Evolutionary conservation across 345 rosid species (phyloP).

Genomic region (Anastatica hierochuntica): DNA sequence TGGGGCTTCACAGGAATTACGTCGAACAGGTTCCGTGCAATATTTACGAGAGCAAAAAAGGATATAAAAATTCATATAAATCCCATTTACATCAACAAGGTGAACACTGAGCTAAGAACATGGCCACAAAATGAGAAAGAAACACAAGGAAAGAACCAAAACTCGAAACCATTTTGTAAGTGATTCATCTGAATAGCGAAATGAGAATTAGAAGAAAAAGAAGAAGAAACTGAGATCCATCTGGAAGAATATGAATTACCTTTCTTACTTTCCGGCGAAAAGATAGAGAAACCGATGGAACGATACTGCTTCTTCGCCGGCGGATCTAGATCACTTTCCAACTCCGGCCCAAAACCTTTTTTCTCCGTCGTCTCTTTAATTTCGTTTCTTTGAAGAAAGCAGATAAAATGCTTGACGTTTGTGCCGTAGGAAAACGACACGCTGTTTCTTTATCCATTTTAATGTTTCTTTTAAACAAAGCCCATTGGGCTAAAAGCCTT

Average conservation of each 20-base stretch:
- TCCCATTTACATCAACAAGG: background rate
- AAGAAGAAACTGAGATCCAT: background rate
- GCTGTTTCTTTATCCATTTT: background rate
- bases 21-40: slow-evolving; percentile 22
- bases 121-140: background rate
- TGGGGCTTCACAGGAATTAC: slow-evolving; percentile 3
- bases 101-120: background rate
- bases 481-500: slow-evolving; percentile 12
- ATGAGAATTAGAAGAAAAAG: background rate
- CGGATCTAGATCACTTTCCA: slow-evolving; percentile 3
- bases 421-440: background rate
- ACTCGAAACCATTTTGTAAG: background rate
- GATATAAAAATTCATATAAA: background rate
- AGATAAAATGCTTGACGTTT: slow-evolving; percentile 14
- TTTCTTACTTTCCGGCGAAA: background rate
- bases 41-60: background rate
- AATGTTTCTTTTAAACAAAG: background rate
- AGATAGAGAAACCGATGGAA: background rate
- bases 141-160: background rate
- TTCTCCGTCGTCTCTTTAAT: background rate
- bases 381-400: background rate
- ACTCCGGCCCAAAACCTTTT: slow-evolving; percentile 4
- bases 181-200: background rate
- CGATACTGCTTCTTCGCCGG: slow-evolving; percentile 4
- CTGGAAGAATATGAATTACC: background rate